Base-by-base conservation (phyloP, 176 grass and related monocot species). In the Bromus sterilis region DNA sequence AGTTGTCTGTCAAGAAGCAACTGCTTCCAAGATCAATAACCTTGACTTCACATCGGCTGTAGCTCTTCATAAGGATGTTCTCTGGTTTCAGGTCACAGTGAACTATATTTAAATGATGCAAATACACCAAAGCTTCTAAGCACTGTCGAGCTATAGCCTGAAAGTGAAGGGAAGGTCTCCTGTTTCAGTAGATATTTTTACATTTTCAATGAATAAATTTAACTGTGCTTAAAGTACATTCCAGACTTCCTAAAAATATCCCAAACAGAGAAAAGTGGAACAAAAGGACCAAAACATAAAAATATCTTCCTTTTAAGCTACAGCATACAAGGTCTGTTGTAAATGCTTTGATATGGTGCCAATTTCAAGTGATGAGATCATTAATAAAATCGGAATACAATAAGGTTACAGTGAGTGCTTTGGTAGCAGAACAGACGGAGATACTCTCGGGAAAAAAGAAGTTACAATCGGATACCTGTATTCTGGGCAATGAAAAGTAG, bases 21-120 rank as follows among this genome's bases (percentile, higher is more conserved):
- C 96, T 99, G 80, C 96, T 99, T 86, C 96, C 96, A 78, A 99
- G 90, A 88, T 99, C 96, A 69, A 99, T 99, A 83, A 99, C 85
- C 76, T 99, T 99, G 58, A 99, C 86, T 84, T 99, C 96, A 90
- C 96, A 93, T 91, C 93, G 91, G 73, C 89, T 95, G 74, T 99
- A 99, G 85, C 91, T 99, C 88, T 99, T 93, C 74, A 99, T 93
- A 66, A 99, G 93, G 31, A 99, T 91, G 92, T 99, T 99, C 71
- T 99, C 96, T 46, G 96, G 96, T 76, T 99, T 99, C 57, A 99
- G 80, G 59, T 99, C 96, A 89, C 89, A 95, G 31, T 99, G 96
- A 82, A 99, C 92, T 86, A 99, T 93, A 85, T 86, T 91, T 82
- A 99, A 77, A 77, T 87, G 80, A 81, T 99, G 96, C 70, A 99